Evolutionary conservation across 164 flowering plant genomes (phyloP).

Genomic region (Umbilicus rupestris): DNA sequence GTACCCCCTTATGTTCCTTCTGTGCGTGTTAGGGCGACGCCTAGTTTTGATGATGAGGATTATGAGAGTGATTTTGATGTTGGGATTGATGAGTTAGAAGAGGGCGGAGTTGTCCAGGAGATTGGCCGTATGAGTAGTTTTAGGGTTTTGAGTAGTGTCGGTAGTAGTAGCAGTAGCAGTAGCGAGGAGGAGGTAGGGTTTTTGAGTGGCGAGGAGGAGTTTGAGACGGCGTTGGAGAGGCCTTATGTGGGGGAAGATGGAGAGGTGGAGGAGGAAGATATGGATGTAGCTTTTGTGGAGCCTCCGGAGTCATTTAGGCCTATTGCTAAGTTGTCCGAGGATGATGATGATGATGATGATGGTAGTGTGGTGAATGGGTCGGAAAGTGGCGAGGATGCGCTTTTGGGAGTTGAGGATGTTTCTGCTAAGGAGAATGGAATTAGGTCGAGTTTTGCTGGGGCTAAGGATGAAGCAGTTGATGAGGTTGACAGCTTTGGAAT

Average conservation of each 20-base stretch:
- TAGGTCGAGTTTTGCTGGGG: neutral
- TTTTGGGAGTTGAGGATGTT: neutral
- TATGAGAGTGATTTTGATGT: neutral
- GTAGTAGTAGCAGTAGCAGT: slow-evolving; percentile 13
- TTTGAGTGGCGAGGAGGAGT: slow-evolving; percentile 51
- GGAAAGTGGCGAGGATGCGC: neutral
- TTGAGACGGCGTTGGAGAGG: slow-evolving; percentile 44
- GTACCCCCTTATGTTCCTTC: neutral
- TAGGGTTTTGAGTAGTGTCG: slow-evolving; percentile 13
- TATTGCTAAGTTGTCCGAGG: slow-evolving; percentile 29
- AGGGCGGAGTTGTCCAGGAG: neutral
- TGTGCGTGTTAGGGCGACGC: neutral
- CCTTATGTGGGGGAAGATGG: slow-evolving; percentile 20
- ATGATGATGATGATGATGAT: slow-evolving; percentile 19
- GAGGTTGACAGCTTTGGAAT: neutral
- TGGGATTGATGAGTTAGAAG: neutral
- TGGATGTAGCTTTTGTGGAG: slow-evolving; percentile 12
- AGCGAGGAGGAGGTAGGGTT: slow-evolving; percentile 23
- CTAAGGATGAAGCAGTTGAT: neutral
- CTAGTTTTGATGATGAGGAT: slow-evolving; percentile 1
- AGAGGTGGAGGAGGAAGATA: slow-evolving; percentile 13
- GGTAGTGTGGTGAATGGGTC: neutral
- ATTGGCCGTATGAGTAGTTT: neutral
- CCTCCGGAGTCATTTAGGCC: slow-evolving; percentile 13
- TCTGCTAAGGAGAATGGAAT: neutral